These are phyloP conservation scores for Seiridium cupressi DNA, from an alignment of 2,329 filamentous ascomycete genomes.

Conservation along the genomic window DNA sequence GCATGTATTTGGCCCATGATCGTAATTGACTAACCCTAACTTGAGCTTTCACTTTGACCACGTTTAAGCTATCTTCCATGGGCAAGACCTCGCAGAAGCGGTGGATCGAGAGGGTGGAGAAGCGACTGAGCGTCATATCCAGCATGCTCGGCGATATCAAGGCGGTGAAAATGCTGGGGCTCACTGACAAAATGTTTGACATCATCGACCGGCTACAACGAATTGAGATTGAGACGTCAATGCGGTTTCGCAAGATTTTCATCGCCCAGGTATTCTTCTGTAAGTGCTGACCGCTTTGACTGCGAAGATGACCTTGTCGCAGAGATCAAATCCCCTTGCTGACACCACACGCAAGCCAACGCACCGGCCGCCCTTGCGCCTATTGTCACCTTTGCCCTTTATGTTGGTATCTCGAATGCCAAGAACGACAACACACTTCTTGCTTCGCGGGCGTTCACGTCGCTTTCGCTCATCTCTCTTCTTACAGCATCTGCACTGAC, in stretches of 20 bases:
- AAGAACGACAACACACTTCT: neutral
- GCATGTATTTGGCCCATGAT: neutral
- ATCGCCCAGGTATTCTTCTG: neutral
- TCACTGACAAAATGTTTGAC: neutral
- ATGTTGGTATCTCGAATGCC: neutral
- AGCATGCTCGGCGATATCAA: slow-evolving; percentile 37
- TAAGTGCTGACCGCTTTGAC: neutral
- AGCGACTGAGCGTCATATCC: slow-evolving; percentile 37
- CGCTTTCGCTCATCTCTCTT: neutral
- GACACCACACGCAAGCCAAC: neutral
- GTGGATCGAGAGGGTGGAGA: slow-evolving; percentile 42
- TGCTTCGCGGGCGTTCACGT: slow-evolving; percentile 2
- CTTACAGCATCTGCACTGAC: neutral
- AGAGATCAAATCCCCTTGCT: neutral
- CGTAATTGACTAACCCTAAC: neutral
- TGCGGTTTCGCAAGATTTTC: neutral
- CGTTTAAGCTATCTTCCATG: slow-evolving; percentile 8
- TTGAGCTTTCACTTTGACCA: neutral
- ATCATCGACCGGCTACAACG: neutral
- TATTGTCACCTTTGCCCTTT: slow-evolving; percentile 2
- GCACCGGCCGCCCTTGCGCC: neutral
- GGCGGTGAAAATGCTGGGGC: slow-evolving; percentile 1
- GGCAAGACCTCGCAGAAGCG: slow-evolving; percentile 22
- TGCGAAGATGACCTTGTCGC: neutral
- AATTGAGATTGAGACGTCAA: neutral